Conservation (phyloP, 2,329 filamentous ascomycete genomes). For the Geosmithia putterillii region DNA sequence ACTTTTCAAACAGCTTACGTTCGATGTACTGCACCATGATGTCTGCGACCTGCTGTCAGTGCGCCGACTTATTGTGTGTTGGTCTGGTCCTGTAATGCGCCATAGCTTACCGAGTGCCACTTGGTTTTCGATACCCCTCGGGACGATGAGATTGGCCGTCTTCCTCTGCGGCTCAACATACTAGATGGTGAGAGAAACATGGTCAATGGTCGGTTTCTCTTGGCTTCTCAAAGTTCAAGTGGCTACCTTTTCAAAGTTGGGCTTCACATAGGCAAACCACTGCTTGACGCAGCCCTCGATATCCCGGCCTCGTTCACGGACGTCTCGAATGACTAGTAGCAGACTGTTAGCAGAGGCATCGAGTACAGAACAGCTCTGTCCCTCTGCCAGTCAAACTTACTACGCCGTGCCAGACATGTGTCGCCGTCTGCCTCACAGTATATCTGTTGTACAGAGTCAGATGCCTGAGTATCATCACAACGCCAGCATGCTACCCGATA, state of each 20-base stretch:
- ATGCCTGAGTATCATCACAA: not conserved
- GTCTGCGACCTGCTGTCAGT: constrained; percentile 27
- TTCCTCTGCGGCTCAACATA: constrained; percentile 87
- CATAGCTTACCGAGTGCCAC: constrained; percentile 63
- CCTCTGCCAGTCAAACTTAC: constrained; percentile 33
- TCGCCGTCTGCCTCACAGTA: constrained; percentile 96
- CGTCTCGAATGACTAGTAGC: constrained; percentile 64
- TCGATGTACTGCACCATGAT: constrained; percentile 95
- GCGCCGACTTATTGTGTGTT: not conserved
- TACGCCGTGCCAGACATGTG: constrained; percentile 78
- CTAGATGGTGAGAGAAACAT: constrained; percentile 20
- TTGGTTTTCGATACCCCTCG: constrained; percentile 84
- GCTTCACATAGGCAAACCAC: constrained; percentile 94
- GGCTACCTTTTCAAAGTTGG: constrained; percentile 71
- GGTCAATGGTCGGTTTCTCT: too few relatives aligned
- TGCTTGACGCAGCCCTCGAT: constrained; percentile 96
- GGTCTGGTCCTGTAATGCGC: not conserved
- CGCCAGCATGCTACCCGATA: not conserved
- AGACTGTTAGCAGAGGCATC: constrained; percentile 2
- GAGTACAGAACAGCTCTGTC: constrained; percentile 1
- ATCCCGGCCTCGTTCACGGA: constrained; percentile 77
- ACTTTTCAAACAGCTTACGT: constrained; percentile 77
- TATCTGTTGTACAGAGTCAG: constrained; percentile 38
- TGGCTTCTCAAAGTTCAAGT: not conserved
- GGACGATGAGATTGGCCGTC: constrained; percentile 90